Evolutionary conservation across 495 filamentous ascomycete genomes (phyloP), one percentile per base, ranked within the genome.

Genomic region (Penicillium canariense): DNA sequence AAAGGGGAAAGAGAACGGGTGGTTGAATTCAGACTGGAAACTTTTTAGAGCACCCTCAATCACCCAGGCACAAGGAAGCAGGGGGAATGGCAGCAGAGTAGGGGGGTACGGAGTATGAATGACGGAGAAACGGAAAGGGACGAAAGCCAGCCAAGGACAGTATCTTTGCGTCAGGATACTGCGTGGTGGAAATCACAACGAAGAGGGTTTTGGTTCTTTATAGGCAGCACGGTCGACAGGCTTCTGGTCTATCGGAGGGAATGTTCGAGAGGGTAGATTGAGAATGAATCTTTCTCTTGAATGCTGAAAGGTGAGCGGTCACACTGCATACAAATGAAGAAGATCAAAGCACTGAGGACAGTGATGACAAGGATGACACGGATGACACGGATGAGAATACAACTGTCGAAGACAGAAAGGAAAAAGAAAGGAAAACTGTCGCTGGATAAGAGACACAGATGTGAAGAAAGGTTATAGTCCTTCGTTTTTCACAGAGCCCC

Each of bases 311-410:
- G 55, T 58, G 62, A 65, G 55, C 46, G 50, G 55, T 62, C 59
- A 61, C 68, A 68, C 68, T 71, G 70, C 60, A 72, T 71, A 74
- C 68, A 73, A 67, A 69, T 60, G 55, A 65, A 68, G 55, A 65
- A 68, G 61, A 62, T 53, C 46, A 67, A 68, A 38, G 30, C 6
- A 12, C 30, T 32, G 30, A 32, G n/a, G 6, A 32, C 30, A 32
- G 12, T 12, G 12, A 12, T 6, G 30, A 32, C 30, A 32, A 32
- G 12, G 30, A 32, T n/a, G n/a, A n/a, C n/a, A n/a, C n/a, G n/a
- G n/a, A n/a, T n/a, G n/a, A 46, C 25, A 39, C 50, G 60, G 66
- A 57, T 59, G 61, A n/a, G n/a, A 58, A 66, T 68, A 73, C 64
- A 68, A 67, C 59, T 53, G 35, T 42, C 50, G 52, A 57, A 49